Evolutionary conservation across 2,329 filamentous ascomycete species (phyloP), one percentile per base, ranked within the genome.

Genomic region (Plenodomus tracheiphilus): DNA sequence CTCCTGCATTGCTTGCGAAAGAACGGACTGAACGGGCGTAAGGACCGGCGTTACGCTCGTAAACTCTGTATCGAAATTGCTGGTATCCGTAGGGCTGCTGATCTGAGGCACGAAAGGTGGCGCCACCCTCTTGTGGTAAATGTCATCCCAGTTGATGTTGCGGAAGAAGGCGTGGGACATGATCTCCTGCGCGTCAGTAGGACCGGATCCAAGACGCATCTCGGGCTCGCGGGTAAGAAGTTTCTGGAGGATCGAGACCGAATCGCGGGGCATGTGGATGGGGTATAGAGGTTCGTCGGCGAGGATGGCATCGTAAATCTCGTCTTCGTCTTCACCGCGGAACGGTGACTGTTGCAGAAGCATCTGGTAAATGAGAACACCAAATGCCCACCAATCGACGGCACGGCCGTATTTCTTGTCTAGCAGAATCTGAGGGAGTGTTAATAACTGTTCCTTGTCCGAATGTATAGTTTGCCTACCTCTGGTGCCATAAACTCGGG

Each of bases 341-440:
- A 99, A 99, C 0, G 94, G 94, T 22, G 93, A 97, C 73, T 99
- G 95, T 70, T 99, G 95, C 41, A 99, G 84, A 48, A 99, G 87
- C 95, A 99, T 99, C 74, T 99, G 94, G 78, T 99, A 99, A 66
- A 99, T 99, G 64, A 99, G 78, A 25, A 99, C 94, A 72, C 94
- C 94, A 74, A 99, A 99, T 6, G 95, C 95, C 94, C 94, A 99
- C 94, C 94, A 99, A 74, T 99, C 94, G 37, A 99, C 94, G 15
- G 94, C 91, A 49, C 94, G 87, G 39, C 92, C 93, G 66, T 99
- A 99, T 71, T 97, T 97, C 80, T 99, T 99, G 73, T 99, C 94
- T 48, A 97, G 81, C 30, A 99, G 79, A 75, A 99, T 99, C 88
- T 95, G 30, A 3, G 21, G 2, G 34, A 13, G 21, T 11, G 11